Conservation (phyloP, 2,329 filamentous ascomycete genomes). For the Pestalotiopsis sp. region DNA sequence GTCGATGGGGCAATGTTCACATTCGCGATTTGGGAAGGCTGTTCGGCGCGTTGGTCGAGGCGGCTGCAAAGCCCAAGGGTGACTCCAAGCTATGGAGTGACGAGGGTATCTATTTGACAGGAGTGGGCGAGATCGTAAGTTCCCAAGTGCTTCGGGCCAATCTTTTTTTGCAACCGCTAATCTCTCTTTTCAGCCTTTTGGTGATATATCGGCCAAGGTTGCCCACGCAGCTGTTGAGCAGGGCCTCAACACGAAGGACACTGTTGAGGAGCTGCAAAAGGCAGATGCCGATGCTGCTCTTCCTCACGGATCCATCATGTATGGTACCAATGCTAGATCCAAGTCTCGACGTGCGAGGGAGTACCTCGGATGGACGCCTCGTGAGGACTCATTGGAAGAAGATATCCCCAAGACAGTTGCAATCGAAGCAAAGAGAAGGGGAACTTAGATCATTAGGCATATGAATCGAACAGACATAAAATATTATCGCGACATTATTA, state of each 20-base stretch:
- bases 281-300: conserved; percentile 46
- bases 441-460: background rate
- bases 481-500: background rate
- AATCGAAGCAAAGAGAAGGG: background rate
- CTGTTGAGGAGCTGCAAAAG: conserved; percentile 33
- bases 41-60: conserved; percentile 32
- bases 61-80: conserved; percentile 24
- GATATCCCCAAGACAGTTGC: conserved; percentile 18
- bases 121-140: conserved; percentile 2
- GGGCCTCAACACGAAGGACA: conserved; percentile 24
- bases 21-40: conserved; percentile 27
- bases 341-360: conserved; percentile 53
- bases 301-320: conserved; percentile 49
- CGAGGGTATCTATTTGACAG: background rate
- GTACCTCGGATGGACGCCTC: conserved; percentile 58
- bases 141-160: no score
- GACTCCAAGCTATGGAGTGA: conserved; percentile 33
- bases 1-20: conserved; percentile 39
- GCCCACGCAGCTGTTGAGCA: conserved; percentile 28
- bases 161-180: background rate
- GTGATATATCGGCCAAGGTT: conserved; percentile 25
- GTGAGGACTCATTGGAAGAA: conserved; percentile 49
- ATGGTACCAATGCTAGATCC: conserved; percentile 60
- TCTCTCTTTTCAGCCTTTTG: background rate
- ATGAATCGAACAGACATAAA: background rate